Percentiles rank a stretch among this genome's conserved stretches.
These are phyloP conservation scores for Boeremia exigua DNA, from an alignment of 2,329 filamentous ascomycete genomes.

Conservation along the genomic window DNA sequence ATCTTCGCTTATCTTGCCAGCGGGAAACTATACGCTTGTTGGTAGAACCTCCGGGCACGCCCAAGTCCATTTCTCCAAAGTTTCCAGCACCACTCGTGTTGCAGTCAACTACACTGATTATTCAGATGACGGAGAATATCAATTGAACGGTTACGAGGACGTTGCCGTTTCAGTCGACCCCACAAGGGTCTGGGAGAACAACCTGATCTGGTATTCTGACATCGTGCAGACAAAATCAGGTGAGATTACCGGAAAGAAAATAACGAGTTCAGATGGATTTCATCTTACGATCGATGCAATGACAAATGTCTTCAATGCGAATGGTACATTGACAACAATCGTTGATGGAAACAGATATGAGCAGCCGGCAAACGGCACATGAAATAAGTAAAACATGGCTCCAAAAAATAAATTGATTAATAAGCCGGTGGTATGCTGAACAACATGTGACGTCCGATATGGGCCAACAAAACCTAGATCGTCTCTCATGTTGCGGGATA, in stretches of 20 bases:
- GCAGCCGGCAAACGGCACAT: constrained; percentile 49
- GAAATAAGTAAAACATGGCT: not conserved
- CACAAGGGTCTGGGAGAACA: constrained; percentile 23
- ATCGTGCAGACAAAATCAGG: constrained; percentile 43
- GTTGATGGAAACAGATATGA: constrained; percentile 47
- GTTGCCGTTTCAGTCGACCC: constrained; percentile 31
- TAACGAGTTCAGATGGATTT: constrained; percentile 49
- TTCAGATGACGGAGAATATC: constrained; percentile 45
- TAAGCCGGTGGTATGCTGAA: no score
- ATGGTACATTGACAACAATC: constrained; percentile 50
- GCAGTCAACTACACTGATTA: constrained; percentile 47
- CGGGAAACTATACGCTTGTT: constrained; percentile 20
- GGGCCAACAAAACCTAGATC: no score
- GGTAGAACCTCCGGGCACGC: constrained; percentile 21
- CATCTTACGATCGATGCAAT: constrained; percentile 50
- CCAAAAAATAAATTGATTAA: no score
- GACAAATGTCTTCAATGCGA: constrained; percentile 51
- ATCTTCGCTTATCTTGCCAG: not conserved
- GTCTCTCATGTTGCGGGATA: no score
- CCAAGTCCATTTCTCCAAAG: constrained; percentile 23
- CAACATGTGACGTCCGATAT: no score
- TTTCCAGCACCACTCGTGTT: constrained; percentile 30
- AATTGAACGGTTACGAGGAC: constrained; percentile 47
- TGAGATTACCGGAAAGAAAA: constrained; percentile 42
- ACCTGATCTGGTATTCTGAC: constrained; percentile 51